These are phyloP conservation scores for Aureobasidium sp. DNA, from an alignment of 2,329 filamentous ascomycete species.

Conservation along the genomic window DNA sequence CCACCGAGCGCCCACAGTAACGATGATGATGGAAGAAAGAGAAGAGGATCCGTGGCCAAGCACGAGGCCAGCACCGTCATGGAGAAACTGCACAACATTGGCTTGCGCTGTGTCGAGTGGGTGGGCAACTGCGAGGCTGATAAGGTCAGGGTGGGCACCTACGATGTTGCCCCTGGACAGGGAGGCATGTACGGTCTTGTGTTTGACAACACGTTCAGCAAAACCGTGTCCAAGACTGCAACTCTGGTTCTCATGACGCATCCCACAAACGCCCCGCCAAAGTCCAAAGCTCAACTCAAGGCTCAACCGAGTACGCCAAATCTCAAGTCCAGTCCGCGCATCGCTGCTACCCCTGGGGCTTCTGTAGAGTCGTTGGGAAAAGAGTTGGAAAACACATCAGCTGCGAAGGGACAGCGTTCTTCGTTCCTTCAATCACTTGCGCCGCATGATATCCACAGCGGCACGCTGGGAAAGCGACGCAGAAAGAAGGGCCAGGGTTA, in stretches of 20 bases:
- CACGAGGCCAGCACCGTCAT: slow-evolving; percentile 53
- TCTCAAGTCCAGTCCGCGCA: slow-evolving; percentile 33
- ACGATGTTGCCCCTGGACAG: slow-evolving; percentile 64
- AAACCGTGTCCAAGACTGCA: slow-evolving; percentile 85
- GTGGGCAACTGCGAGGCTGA: slow-evolving; percentile 93
- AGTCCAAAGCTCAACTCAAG: slow-evolving; percentile 61
- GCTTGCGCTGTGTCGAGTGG: slow-evolving; percentile 62
- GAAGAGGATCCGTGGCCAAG: slow-evolving; percentile 30
- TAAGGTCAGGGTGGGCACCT: slow-evolving; percentile 83
- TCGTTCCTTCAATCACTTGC: slow-evolving; percentile 12
- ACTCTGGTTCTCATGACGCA: slow-evolving; percentile 94
- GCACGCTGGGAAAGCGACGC: slow-evolving; percentile 77
- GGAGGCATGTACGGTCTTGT: slow-evolving; percentile 93
- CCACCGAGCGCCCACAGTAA: slow-evolving; percentile 35
- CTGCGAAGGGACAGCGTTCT: background rate
- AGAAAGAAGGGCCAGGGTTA: slow-evolving; percentile 92
- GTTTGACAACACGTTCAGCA: slow-evolving; percentile 98
- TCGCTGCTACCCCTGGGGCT: slow-evolving; percentile 24
- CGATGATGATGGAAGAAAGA: slow-evolving; percentile 33
- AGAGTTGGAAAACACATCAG: background rate
- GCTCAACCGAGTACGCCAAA: slow-evolving; percentile 39
- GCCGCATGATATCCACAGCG: slow-evolving; percentile 61
- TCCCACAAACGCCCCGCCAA: slow-evolving; percentile 70
- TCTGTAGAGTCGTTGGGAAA: background rate
- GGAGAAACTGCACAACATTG: slow-evolving; percentile 54